Conservation (phyloP, 257 asterid species). For the Paulownia fortunei region DNA sequence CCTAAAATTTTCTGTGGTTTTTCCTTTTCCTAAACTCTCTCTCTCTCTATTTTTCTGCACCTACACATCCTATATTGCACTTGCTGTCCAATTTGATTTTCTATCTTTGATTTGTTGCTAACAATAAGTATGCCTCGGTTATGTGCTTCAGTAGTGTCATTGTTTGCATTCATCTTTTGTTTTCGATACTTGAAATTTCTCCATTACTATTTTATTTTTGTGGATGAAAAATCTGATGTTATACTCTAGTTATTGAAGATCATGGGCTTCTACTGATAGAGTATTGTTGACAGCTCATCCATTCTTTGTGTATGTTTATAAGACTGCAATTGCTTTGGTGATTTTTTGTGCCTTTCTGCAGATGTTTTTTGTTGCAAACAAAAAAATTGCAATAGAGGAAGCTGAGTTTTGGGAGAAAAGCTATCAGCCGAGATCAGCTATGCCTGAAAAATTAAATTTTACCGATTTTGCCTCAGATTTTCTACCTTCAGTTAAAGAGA, state of each 20-base stretch:
- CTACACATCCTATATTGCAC: background rate
- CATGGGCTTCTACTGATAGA: background rate
- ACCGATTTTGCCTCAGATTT: slow-evolving; percentile 43
- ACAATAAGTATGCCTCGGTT: background rate
- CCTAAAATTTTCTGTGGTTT: no score
- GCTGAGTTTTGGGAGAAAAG: slow-evolving; percentile 99
- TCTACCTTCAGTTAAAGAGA: slow-evolving; percentile 42
- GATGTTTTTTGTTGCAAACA: slow-evolving; percentile 90
- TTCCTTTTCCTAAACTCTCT: background rate
- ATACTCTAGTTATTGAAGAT: slow-evolving; percentile 13
- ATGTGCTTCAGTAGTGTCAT: slow-evolving; percentile 12
- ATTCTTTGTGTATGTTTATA: background rate
- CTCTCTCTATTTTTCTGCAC: background rate
- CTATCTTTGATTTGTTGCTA: slow-evolving; percentile 8
- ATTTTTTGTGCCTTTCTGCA: slow-evolving; percentile 43
- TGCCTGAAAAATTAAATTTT: slow-evolving; percentile 40
- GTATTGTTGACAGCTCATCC: slow-evolving; percentile 11
- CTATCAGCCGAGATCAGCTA: slow-evolving; percentile 67
- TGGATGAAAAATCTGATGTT: slow-evolving; percentile 2
- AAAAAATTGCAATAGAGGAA: slow-evolving; percentile 72
- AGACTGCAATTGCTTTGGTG: background rate
- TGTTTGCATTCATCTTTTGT: slow-evolving; percentile 5
- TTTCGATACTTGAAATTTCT: background rate
- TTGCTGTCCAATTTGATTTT: slow-evolving; percentile 2
- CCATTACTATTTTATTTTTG: background rate